Evolutionary conservation across 2,329 filamentous ascomycete species (phyloP).

Genomic region (Scortechinia acanthostroma): DNA sequence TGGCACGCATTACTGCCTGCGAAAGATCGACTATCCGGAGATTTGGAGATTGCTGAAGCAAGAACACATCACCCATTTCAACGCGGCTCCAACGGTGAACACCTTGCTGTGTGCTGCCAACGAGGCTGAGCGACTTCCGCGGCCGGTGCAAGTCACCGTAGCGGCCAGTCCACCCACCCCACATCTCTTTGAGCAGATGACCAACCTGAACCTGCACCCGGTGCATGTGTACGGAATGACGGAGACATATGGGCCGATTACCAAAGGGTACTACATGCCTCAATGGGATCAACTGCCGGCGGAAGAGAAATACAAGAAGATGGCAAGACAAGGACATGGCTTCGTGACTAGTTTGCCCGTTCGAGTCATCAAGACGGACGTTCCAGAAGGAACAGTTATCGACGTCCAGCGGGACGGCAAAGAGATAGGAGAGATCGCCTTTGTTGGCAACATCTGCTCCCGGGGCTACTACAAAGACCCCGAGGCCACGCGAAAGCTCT

Average conservation of each 20-base stretch:
- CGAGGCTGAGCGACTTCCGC: conserved; percentile 63
- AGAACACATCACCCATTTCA: conserved; percentile 87
- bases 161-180: conserved; percentile 85
- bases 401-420: conserved; percentile 65
- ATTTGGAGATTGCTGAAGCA: conserved; percentile 86
- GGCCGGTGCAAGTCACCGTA: conserved; percentile 78
- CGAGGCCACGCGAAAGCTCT: conserved; percentile 79
- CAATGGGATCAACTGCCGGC: conserved; percentile 70
- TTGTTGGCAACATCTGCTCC: conserved; percentile 83
- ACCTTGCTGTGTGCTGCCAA: conserved; percentile 78
- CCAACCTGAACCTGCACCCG: conserved; percentile 71
- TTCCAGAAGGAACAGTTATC: conserved; percentile 56
- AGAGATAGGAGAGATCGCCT: conserved; percentile 79
- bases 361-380: conserved; percentile 74
- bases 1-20: conserved; percentile 88
- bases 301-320: conserved; percentile 76
- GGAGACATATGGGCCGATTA: conserved; percentile 91
- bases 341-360: conserved; percentile 77
- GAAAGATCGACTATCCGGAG: conserved; percentile 88
- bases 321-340: conserved; percentile 91
- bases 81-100: conserved; percentile 92
- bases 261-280: conserved; percentile 83
- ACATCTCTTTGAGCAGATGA: conserved; percentile 89
- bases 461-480: conserved; percentile 88
- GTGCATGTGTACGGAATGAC: conserved; percentile 88